phyloP scores from a whole-genome alignment of 208 protist species.

The Trypanosoma mega region DNA sequence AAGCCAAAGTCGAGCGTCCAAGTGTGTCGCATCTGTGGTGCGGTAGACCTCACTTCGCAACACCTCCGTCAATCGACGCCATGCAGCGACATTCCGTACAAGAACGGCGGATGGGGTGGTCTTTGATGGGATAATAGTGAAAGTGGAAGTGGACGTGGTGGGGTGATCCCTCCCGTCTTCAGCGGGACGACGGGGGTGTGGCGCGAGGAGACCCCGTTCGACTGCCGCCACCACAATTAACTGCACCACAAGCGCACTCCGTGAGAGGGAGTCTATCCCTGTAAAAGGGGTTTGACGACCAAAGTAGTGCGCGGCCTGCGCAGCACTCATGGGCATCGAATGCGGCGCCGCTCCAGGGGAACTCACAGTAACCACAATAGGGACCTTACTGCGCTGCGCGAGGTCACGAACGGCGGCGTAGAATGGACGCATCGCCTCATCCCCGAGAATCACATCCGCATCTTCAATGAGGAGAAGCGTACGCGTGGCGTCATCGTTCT shows the following conservation, averaged over 20 bases:
- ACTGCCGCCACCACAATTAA: slow-evolving; percentile 65
- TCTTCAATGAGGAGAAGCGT: slow-evolving; percentile 86
- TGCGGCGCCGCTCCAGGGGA: slow-evolving; percentile 24
- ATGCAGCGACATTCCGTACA: slow-evolving; percentile 20
- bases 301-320: slow-evolving; percentile 61
- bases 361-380: slow-evolving; percentile 75
- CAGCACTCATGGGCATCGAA: slow-evolving; percentile 20
- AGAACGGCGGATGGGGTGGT: slow-evolving; percentile 2
- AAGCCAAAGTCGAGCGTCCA: slow-evolving; percentile 71
- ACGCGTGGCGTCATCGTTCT: slow-evolving; percentile 10
- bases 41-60: slow-evolving; percentile 24
- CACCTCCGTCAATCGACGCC: slow-evolving; percentile 14
- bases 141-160: not conserved
- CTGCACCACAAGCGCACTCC: slow-evolving; percentile 52
- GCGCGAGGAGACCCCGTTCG: slow-evolving; percentile 42
- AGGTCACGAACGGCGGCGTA: slow-evolving; percentile 79
- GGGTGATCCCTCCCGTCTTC: not conserved
- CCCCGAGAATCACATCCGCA: slow-evolving; percentile 76
- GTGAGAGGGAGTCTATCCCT: slow-evolving; percentile 39
- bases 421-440: slow-evolving; percentile 62
- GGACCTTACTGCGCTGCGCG: slow-evolving; percentile 72
- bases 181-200: not conserved
- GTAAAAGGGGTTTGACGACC: slow-evolving; percentile 72
- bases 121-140: too few species aligned
- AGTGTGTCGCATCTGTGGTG: slow-evolving; percentile 1